A percentile compares a stretch with the other conserved stretches of the same genome.
Evolutionary conservation across 768 basidiomycete genomes (phyloP).

Genomic region (Jaapia argillacea): DNA sequence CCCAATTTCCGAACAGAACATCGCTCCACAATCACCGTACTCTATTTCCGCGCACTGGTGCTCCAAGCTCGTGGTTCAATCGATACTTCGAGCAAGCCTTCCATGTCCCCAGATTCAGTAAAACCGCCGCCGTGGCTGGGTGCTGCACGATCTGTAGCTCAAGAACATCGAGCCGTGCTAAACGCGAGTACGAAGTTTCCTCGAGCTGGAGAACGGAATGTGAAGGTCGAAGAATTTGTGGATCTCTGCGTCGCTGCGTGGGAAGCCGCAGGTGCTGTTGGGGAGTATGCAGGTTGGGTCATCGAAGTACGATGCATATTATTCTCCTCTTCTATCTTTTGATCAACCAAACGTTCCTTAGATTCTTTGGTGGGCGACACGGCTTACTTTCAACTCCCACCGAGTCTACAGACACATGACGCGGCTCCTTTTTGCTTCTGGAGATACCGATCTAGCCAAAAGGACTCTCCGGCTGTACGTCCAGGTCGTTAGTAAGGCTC

Average conservation of each 20-base stretch:
- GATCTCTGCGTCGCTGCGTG: slow-evolving; percentile 75
- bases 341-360: no score
- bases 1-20: slow-evolving; percentile 69
- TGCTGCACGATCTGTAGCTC: slow-evolving; percentile 54
- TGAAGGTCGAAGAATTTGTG: slow-evolving; percentile 73
- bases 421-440: slow-evolving; percentile 53
- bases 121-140: slow-evolving; percentile 48
- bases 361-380: slow-evolving; percentile 92
- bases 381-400: slow-evolving; percentile 88
- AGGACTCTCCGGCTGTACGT: slow-evolving; percentile 75
- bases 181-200: slow-evolving; percentile 69
- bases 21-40: slow-evolving; percentile 53
- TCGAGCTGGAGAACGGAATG: slow-evolving; percentile 67
- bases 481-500: slow-evolving; percentile 76
- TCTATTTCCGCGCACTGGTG: slow-evolving; percentile 69
- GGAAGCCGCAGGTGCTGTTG: slow-evolving; percentile 61
- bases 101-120: slow-evolving; percentile 14
- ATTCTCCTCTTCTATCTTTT: slow-evolving; percentile 9
- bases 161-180: slow-evolving; percentile 63
- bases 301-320: slow-evolving; percentile 48
- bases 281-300: slow-evolving; percentile 64
- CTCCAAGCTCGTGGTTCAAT: slow-evolving; percentile 24
- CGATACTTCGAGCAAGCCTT: slow-evolving; percentile 9
- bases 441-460: slow-evolving; percentile 53
- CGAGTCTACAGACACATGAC: slow-evolving; percentile 80